phyloP scores from a whole-genome alignment of 139 green algal species.

The Trebouxia sp. region DNA sequence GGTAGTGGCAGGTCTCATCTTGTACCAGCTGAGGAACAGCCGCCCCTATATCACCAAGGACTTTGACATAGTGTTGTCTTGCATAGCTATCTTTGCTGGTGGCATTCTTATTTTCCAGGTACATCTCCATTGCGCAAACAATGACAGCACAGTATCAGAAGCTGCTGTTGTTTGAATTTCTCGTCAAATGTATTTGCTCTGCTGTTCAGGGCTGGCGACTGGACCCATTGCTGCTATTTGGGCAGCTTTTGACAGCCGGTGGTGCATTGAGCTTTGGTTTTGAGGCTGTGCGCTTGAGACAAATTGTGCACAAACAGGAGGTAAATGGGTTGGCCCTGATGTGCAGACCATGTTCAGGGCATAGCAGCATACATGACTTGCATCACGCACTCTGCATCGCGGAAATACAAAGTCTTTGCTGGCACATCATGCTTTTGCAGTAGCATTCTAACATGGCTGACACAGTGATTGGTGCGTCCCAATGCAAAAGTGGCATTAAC shows the following conservation, averaged over 20 bases:
- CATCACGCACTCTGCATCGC: too few species aligned
- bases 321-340: background rate
- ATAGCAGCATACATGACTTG: too few species aligned
- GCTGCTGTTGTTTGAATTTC: too few species aligned
- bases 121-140: too few species aligned
- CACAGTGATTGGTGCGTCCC: too few species aligned
- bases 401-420: too few species aligned
- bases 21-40: slow-evolving; percentile 62
- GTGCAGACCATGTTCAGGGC: too few species aligned
- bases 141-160: too few species aligned
- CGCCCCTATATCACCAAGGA: slow-evolving; percentile 63
- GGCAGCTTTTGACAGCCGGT: slow-evolving; percentile 66
- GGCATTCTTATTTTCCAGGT: slow-evolving; percentile 81
- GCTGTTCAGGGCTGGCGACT: slow-evolving; percentile 64
- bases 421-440: too few species aligned
- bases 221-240: slow-evolving; percentile 75
- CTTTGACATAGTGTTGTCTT: slow-evolving; percentile 72
- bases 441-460: too few species aligned
- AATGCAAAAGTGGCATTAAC: too few species aligned
- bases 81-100: slow-evolving; percentile 60
- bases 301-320: slow-evolving; percentile 22
- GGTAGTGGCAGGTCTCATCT: slow-evolving; percentile 53
- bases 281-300: slow-evolving; percentile 44
- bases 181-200: too few species aligned
- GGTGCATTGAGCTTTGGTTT: slow-evolving; percentile 60